A percentile compares a stretch with the other conserved stretches of the same genome.
These are phyloP conservation scores for Fusarium newnesense DNA, from an alignment of 2,329 filamentous ascomycete genomes.

Conservation along the genomic window DNA sequence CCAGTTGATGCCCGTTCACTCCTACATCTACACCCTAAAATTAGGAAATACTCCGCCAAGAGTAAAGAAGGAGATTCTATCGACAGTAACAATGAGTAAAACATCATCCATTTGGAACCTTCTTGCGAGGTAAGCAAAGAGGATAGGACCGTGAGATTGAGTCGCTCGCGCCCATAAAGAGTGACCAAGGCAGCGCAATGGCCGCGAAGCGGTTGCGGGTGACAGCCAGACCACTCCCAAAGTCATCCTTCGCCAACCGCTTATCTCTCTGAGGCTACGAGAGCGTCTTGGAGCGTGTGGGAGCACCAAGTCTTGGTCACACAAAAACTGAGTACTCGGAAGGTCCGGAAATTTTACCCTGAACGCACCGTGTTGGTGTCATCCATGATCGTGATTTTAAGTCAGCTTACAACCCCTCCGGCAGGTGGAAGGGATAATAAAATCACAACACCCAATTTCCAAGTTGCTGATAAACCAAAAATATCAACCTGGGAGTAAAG, in stretches of 20 bases:
- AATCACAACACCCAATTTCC: no score
- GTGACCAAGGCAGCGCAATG: not conserved
- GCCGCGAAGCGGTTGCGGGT: no score
- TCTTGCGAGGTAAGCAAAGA: not conserved
- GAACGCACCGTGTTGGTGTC: no score
- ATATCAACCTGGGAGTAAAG: no score
- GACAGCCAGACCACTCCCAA: not conserved
- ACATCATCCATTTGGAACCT: not conserved
- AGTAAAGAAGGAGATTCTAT: slow-evolving; percentile 2
- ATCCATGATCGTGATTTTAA: no score
- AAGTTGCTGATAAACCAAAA: no score
- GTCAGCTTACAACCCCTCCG: no score
- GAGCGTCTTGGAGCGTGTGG: not conserved
- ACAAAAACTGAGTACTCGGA: no score
- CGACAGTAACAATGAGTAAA: not conserved
- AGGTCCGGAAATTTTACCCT: no score
- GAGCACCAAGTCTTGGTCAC: not conserved
- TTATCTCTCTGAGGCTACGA: not conserved
- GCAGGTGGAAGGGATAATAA: no score
- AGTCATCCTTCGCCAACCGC: not conserved
- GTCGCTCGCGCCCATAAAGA: rapidly evolving
- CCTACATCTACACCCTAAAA: not conserved
- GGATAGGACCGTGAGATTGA: not conserved
- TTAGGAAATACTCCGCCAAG: slow-evolving; percentile 4
- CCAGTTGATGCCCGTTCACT: not conserved